A percentile compares a stretch with the other conserved stretches of the same genome.
phyloP scores from a whole-genome alignment of 2,329 filamentous ascomycete genomes.

The Hypoxylon sp. region DNA sequence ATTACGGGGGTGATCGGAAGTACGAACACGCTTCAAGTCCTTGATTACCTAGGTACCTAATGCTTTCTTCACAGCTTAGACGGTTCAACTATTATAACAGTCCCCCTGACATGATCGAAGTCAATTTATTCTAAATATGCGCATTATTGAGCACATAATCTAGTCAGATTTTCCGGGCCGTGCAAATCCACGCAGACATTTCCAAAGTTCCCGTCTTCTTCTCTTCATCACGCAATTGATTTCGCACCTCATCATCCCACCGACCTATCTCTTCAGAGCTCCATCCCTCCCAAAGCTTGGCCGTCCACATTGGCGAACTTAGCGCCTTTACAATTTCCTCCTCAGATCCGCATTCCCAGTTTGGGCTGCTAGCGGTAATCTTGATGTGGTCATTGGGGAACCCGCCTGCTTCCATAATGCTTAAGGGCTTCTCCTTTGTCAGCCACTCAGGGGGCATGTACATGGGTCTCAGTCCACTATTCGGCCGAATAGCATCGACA shows the following conservation, averaged over 20 bases:
- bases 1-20: no score
- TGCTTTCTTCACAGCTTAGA: no score
- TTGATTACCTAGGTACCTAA: no score
- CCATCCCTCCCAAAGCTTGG: slow-evolving; percentile 45
- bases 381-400: slow-evolving; percentile 37
- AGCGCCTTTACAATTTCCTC: slow-evolving; percentile 35
- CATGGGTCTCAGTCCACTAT: slow-evolving; percentile 29
- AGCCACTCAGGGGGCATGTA: slow-evolving; percentile 45
- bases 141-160: not conserved
- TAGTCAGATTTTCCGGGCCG: slow-evolving; percentile 38
- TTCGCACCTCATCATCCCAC: slow-evolving; percentile 45
- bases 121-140: no score
- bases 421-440: slow-evolving; percentile 44
- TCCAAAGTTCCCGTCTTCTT: slow-evolving; percentile 39
- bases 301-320: slow-evolving; percentile 47
- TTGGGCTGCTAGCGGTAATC: slow-evolving; percentile 31
- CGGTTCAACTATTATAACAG: no score
- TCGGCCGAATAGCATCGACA: slow-evolving; percentile 39
- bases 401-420: slow-evolving; percentile 43
- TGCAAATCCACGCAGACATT: slow-evolving; percentile 48
- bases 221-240: slow-evolving; percentile 45
- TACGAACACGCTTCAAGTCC: no score
- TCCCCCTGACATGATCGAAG: no score
- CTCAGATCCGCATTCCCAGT: slow-evolving; percentile 41
- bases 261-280: slow-evolving; percentile 42